phyloP scores from a whole-genome alignment of 225 moss, liverwort and hornwort species.

The Straminergon stramineum region DNA sequence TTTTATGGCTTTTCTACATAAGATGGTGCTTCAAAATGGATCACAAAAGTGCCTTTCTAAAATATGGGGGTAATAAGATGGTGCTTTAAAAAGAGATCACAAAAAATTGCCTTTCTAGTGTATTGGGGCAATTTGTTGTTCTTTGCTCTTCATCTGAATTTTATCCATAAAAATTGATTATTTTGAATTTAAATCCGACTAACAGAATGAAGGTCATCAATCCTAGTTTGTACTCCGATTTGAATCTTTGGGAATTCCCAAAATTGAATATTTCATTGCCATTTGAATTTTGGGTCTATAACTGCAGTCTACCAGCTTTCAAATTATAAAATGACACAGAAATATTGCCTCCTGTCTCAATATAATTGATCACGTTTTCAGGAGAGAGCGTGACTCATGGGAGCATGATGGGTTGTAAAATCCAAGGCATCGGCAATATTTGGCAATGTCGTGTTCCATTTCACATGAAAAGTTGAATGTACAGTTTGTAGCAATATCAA shows the following conservation, averaged over 20 bases:
- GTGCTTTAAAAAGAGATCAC: too few species aligned
- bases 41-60: background rate
- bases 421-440: background rate
- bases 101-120: background rate
- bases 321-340: background rate
- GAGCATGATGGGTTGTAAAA: too few species aligned
- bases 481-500: background rate
- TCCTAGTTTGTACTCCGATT: background rate
- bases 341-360: background rate
- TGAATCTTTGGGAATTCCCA: rapidly evolving
- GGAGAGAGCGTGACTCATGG: background rate
- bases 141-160: background rate
- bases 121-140: background rate
- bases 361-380: background rate
- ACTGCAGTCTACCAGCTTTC: background rate
- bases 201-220: background rate
- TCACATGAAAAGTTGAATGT: background rate
- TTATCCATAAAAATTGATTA: background rate
- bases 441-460: background rate
- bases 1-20: background rate
- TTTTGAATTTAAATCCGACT: background rate
- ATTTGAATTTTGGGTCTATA: background rate
- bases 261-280: background rate
- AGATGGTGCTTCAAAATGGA: background rate
- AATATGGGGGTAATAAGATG: too few species aligned